Conservation (phyloP, 805 yeast species). For the Lipomyces yamadae region DNA sequence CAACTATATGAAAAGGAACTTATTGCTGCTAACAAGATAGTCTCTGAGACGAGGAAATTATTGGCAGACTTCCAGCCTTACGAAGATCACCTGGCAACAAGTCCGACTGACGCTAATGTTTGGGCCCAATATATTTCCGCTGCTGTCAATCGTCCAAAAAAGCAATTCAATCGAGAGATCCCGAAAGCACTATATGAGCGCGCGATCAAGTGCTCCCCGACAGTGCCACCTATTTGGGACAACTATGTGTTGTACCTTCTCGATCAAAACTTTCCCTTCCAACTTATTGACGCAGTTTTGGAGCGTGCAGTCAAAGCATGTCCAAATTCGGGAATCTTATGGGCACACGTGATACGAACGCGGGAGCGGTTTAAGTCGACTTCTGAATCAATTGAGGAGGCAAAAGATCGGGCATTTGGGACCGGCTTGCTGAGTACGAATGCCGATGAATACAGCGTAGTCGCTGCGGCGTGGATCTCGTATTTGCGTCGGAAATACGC, state of each 20-base stretch:
- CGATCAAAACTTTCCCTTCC: constrained; percentile 23
- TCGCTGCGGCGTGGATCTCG: constrained; percentile 28
- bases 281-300: constrained; percentile 21
- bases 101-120: constrained; percentile 16
- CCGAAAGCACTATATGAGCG: constrained; percentile 42
- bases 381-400: constrained; percentile 12
- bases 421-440: constrained; percentile 16
- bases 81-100: constrained; percentile 33
- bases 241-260: constrained; percentile 40
- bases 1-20: constrained; percentile 41
- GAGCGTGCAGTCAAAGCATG: constrained; percentile 39
- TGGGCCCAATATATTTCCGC: constrained; percentile 42
- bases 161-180: constrained; percentile 28
- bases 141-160: constrained; percentile 35
- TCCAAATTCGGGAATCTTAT: constrained; percentile 40
- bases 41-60: constrained; percentile 26
- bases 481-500: constrained; percentile 18
- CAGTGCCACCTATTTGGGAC: constrained; percentile 41
- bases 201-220: constrained; percentile 29
- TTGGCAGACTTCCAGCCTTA: constrained; percentile 26
- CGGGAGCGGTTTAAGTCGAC: constrained; percentile 22
- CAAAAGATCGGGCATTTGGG: constrained; percentile 25
- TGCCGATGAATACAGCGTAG: constrained; percentile 23
- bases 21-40: constrained; percentile 38
- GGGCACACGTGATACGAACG: constrained; percentile 39